These are phyloP conservation scores for Echium plantagineum DNA, from an alignment of 257 asterid species.

Conservation along the genomic window DNA sequence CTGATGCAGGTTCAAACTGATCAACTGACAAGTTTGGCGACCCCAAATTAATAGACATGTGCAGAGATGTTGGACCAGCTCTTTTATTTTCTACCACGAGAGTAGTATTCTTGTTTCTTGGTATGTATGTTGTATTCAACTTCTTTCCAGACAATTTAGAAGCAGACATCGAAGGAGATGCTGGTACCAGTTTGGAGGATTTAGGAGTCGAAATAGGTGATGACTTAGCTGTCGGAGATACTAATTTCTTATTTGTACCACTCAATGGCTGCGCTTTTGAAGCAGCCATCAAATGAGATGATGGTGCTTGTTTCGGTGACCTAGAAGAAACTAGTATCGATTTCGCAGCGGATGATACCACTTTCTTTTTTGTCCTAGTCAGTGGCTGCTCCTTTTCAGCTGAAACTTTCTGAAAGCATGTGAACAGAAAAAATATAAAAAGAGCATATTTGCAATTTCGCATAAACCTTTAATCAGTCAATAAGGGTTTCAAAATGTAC, in stretches of 20 bases:
- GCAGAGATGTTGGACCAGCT: conserved; percentile 49
- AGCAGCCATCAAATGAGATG: conserved; percentile 27
- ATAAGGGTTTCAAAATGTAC: conserved; percentile 21
- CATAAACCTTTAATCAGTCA: background rate
- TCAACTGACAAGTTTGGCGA: conserved; percentile 30
- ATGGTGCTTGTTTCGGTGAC: conserved; percentile 23
- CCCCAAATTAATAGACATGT: conserved; percentile 79
- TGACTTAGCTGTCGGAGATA: background rate
- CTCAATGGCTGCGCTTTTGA: conserved; percentile 7
- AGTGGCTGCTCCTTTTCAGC: conserved; percentile 29
- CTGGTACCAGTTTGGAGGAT: conserved; percentile 8
- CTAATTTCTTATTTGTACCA: background rate
- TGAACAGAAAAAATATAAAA: conserved; percentile 9
- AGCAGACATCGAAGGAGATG: conserved; percentile 29
- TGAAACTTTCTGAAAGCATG: conserved; percentile 39
- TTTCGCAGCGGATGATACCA: conserved; percentile 32
- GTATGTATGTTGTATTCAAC: conserved; percentile 23
- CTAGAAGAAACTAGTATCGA: conserved; percentile 32
- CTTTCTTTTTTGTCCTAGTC: conserved; percentile 33
- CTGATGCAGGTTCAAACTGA: conserved; percentile 15
- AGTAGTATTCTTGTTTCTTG: conserved; percentile 22
- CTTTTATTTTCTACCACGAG: conserved; percentile 29
- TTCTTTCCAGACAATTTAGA: conserved; percentile 35
- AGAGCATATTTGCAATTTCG: background rate
- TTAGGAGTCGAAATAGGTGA: conserved; percentile 13